Percentiles rank a stretch among this genome's conserved stretches.
These are phyloP conservation scores for Zizania palustris DNA, from an alignment of 202 grass and related monocot species.

Conservation along the genomic window DNA sequence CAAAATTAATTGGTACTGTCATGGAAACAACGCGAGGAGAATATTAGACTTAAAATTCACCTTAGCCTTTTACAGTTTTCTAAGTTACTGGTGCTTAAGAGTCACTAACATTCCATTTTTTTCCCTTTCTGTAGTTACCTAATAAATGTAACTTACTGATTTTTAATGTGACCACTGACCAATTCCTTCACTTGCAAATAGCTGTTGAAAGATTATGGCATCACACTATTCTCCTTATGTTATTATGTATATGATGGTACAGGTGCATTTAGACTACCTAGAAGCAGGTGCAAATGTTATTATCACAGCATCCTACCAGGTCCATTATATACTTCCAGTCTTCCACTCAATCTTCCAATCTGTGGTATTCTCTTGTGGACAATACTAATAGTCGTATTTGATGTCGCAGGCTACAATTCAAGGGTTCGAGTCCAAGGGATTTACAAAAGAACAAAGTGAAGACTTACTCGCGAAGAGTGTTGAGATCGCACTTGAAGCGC, in stretches of 20 bases:
- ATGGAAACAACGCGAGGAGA: background rate
- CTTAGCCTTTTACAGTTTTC: background rate
- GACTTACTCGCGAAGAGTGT: slow-evolving; percentile 73
- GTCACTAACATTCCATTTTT: background rate
- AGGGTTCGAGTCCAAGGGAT: slow-evolving; percentile 80
- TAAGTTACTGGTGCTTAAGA: background rate
- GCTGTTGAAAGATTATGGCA: slow-evolving; percentile 5
- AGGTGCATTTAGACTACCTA: slow-evolving; percentile 97
- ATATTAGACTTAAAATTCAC: background rate
- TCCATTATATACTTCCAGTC: slow-evolving; percentile 30
- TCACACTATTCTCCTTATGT: slow-evolving; percentile 23
- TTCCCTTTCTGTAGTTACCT: background rate
- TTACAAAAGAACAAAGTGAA: slow-evolving; percentile 73
- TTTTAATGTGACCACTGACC: background rate
- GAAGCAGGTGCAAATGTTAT: slow-evolving; percentile 89
- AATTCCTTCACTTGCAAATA: background rate
- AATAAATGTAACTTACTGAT: background rate
- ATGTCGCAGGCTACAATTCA: slow-evolving; percentile 82
- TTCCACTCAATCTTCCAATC: slow-evolving; percentile 21
- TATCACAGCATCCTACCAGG: slow-evolving; percentile 96
- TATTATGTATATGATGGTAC: slow-evolving; percentile 36
- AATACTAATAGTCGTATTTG: slow-evolving; percentile 30
- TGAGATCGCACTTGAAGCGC: slow-evolving; percentile 76
- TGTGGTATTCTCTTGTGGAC: background rate
- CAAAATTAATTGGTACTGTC: slow-evolving; percentile 3